Conservation (phyloP, 345 rosid genomes). For the Arabidopsis suecica region DNA sequence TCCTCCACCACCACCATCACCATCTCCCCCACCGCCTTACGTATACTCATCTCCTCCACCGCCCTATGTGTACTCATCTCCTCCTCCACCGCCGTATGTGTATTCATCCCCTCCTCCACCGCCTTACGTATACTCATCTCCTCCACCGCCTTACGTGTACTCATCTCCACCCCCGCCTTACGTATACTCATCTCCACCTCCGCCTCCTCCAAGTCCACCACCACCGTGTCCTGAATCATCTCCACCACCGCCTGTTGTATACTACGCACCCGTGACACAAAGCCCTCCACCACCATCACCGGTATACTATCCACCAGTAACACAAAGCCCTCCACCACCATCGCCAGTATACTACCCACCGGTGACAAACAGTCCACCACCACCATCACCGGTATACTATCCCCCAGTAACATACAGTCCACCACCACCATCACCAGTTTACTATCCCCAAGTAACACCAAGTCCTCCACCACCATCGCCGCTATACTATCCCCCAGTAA, state of each 20-base stretch:
- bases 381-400: slow-evolving; percentile 39
- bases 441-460: slow-evolving; percentile 19
- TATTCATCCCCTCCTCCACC: slow-evolving; percentile 37
- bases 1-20: slow-evolving; percentile 46
- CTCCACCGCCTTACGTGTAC: slow-evolving; percentile 43
- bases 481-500: not conserved
- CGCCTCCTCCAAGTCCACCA: slow-evolving; percentile 47
- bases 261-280: slow-evolving; percentile 39
- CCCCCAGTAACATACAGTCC: slow-evolving; percentile 38
- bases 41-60: slow-evolving; percentile 30
- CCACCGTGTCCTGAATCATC: slow-evolving; percentile 51
- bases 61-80: slow-evolving; percentile 35
- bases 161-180: slow-evolving; percentile 40
- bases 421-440: slow-evolving; percentile 29
- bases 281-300: slow-evolving; percentile 52
- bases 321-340: slow-evolving; percentile 40
- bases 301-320: slow-evolving; percentile 30
- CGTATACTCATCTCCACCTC: slow-evolving; percentile 48
- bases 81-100: slow-evolving; percentile 45
- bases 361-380: slow-evolving; percentile 35
- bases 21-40: slow-evolving; percentile 32
- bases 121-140: slow-evolving; percentile 45
- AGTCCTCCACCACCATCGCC: slow-evolving; percentile 41
- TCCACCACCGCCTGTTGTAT: slow-evolving; percentile 52
- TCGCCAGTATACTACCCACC: slow-evolving; percentile 19